These are phyloP conservation scores for Termitomyces sp. DNA, from an alignment of 1,284 basidiomycete genomes.

Conservation along the genomic window DNA sequence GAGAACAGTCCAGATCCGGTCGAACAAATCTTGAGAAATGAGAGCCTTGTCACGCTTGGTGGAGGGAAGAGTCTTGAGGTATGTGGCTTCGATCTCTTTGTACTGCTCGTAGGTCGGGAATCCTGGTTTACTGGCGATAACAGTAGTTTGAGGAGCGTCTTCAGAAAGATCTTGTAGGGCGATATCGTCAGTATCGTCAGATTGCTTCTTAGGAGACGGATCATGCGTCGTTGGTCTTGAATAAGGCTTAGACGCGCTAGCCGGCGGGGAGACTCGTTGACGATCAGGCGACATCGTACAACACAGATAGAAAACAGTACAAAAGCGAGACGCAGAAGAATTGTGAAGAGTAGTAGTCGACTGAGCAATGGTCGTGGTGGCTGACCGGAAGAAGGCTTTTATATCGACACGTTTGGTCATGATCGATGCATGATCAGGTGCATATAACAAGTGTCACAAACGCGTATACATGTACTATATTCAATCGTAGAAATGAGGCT, in stretches of 20 bases:
- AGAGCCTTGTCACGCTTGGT: slow-evolving; percentile 65
- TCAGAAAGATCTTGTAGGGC: not conserved
- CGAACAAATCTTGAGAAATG: slow-evolving; percentile 63
- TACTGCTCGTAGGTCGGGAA: slow-evolving; percentile 56
- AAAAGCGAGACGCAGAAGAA: slow-evolving; percentile 13
- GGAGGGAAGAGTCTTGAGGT: slow-evolving; percentile 50
- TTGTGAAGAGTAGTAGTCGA: not conserved
- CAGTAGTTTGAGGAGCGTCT: slow-evolving; percentile 1
- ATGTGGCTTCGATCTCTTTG: slow-evolving; percentile 47
- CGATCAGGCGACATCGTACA: slow-evolving; percentile 31
- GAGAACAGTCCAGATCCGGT: slow-evolving; percentile 63
- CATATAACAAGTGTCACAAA: not conserved
- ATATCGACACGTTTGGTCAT: too few species aligned
- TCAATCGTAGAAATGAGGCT: slow-evolving; percentile 5
- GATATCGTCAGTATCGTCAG: slow-evolving; percentile 6
- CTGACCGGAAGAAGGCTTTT: not conserved
- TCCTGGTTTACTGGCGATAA: slow-evolving; percentile 28
- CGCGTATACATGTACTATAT: not conserved
- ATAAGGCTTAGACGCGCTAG: slow-evolving; percentile 29
- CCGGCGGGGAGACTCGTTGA: slow-evolving; percentile 15
- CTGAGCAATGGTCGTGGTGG: not conserved
- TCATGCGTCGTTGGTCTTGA: slow-evolving; percentile 20
- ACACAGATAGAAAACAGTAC: slow-evolving; percentile 4
- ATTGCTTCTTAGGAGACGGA: slow-evolving; percentile 1
- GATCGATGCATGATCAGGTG: too few species aligned